These are phyloP conservation scores for Trichoderma sp. DNA, from an alignment of 2,329 filamentous ascomycete genomes.

Conservation along the genomic window DNA sequence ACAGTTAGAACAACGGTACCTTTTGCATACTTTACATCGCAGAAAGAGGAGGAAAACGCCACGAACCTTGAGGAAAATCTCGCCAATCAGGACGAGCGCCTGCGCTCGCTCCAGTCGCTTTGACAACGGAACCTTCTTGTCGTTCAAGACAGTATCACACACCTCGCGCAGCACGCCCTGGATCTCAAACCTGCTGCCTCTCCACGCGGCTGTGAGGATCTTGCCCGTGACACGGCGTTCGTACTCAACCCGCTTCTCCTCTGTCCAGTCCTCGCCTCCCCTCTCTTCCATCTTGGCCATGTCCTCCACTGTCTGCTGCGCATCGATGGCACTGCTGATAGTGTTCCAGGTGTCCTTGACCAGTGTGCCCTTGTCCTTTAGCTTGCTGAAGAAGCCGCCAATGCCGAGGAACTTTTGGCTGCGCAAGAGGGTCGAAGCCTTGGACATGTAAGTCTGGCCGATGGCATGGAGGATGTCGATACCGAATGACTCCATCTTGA, in stretches of 20 bases:
- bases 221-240: slow-evolving; percentile 96
- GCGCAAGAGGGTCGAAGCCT: slow-evolving; percentile 83
- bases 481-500: slow-evolving; percentile 99
- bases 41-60: not conserved
- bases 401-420: slow-evolving; percentile 97
- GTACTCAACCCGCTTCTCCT: slow-evolving; percentile 94
- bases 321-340: slow-evolving; percentile 92
- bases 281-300: slow-evolving; percentile 96
- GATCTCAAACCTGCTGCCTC: slow-evolving; percentile 96
- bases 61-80: slow-evolving; percentile 81
- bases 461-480: slow-evolving; percentile 95
- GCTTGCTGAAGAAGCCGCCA: slow-evolving; percentile 85
- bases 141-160: slow-evolving; percentile 81
- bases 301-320: slow-evolving; percentile 97
- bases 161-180: slow-evolving; percentile 93
- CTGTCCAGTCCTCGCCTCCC: slow-evolving; percentile 96
- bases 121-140: slow-evolving; percentile 71
- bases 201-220: slow-evolving; percentile 94
- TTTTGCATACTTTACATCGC: too few relatives aligned
- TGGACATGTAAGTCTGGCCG: slow-evolving; percentile 83
- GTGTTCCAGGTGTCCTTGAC: slow-evolving; percentile 99
- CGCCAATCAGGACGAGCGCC: slow-evolving; percentile 82
- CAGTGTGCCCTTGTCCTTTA: slow-evolving; percentile 94
- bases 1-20: slow-evolving; percentile 12
- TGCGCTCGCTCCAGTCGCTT: slow-evolving; percentile 92